Conservation (phyloP, 73 alveolate species). For the Paramecium caudatum region DNA sequence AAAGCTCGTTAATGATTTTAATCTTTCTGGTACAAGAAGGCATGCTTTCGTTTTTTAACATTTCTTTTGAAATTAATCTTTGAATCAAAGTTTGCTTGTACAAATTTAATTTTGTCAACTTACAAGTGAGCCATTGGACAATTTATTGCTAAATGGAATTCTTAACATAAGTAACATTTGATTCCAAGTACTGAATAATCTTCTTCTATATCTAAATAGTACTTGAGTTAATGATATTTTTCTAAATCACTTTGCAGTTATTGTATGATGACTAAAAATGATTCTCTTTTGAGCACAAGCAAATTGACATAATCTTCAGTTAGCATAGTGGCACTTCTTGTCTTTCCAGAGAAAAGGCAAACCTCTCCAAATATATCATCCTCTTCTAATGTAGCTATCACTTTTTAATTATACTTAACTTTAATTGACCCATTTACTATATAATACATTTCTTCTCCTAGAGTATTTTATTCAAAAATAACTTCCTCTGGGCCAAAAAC, state of each 20-base stretch:
- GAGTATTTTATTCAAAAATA: neutral
- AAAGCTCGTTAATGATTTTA: constrained; percentile 33
- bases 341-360: neutral
- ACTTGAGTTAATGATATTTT: constrained; percentile 34
- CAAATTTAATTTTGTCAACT: neutral
- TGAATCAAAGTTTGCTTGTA: neutral
- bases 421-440: neutral
- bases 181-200: neutral
- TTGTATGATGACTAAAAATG: neutral
- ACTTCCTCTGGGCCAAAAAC: constrained; percentile 54
- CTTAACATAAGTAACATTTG: neutral
- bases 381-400: neutral
- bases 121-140: constrained; percentile 30
- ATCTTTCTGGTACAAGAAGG: neutral
- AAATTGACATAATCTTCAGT: constrained; percentile 50
- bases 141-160: constrained; percentile 42
- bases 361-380: constrained; percentile 12
- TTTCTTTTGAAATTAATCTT: neutral
- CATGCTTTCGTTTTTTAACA: neutral
- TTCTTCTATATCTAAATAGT: constrained; percentile 23
- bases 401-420: neutral
- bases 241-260: neutral
- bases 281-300: neutral
- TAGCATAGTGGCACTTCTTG: constrained; percentile 30
- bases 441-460: constrained; percentile 40